Conservation (phyloP, 1,284 basidiomycete species). For the Rhodofomes roseus region DNA sequence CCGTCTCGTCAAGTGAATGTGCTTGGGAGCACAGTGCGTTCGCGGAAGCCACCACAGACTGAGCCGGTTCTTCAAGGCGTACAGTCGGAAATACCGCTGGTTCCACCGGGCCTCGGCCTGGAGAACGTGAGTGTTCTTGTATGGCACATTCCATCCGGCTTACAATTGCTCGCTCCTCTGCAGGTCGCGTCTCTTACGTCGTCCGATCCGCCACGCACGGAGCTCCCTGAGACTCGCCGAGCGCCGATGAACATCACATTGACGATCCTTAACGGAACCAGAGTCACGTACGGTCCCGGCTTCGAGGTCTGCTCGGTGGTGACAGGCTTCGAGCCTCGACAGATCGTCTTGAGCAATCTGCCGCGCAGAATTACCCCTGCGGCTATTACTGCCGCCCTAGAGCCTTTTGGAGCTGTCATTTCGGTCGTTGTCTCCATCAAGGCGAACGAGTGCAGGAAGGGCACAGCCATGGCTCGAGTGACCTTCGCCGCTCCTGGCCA, state of each 20-base stretch:
- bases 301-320: constrained; percentile 34
- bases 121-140: constrained; percentile 14
- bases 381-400: constrained; percentile 17
- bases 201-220: neutral
- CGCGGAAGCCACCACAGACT: neutral
- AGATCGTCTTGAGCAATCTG: constrained; percentile 34
- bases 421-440: constrained; percentile 31
- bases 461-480: constrained; percentile 33
- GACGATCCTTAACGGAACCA: constrained; percentile 24
- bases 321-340: constrained; percentile 41
- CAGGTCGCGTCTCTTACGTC: neutral
- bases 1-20: no score
- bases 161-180: neutral
- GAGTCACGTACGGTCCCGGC: constrained; percentile 37
- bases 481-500: constrained; percentile 43
- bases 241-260: constrained; percentile 13
- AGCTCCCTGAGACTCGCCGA: no score
- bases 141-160: no score
- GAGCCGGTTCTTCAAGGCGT: neutral
- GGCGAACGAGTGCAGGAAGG: constrained; percentile 10
- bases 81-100: constrained; percentile 9
- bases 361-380: constrained; percentile 11
- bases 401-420: constrained; percentile 41
- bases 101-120: constrained; percentile 27
- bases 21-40: no score